Conservation (phyloP, 2,329 filamentous ascomycete species). For the Mycosphaerelloides madeirae region DNA sequence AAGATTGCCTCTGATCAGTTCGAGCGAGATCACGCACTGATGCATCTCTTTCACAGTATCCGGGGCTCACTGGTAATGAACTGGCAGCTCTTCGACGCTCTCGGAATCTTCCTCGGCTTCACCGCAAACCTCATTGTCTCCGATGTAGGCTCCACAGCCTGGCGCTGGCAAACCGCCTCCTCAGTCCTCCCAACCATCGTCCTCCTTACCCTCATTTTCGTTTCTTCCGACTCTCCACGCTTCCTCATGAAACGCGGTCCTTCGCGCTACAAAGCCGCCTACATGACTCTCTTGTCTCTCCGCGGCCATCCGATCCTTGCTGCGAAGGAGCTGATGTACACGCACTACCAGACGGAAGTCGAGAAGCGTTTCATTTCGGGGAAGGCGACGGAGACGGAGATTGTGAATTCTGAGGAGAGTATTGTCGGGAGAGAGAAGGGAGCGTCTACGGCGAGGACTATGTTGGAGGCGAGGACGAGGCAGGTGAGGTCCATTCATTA, state of each 20-base stretch:
- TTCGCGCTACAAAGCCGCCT: conserved; percentile 22
- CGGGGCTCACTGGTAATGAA: neutral
- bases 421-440: neutral
- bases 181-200: conserved; percentile 25
- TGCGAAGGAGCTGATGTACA: conserved; percentile 28
- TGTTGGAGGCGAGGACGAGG: neutral
- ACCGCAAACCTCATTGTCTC: conserved; percentile 27
- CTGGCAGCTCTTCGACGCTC: conserved; percentile 22
- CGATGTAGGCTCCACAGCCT: conserved; percentile 9
- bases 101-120: conserved; percentile 29
- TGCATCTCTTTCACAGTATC: neutral
- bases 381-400: conserved; percentile 3
- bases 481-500: conserved; percentile 14
- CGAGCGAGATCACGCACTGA: conserved; percentile 9
- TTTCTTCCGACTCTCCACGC: conserved; percentile 26
- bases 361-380: conserved; percentile 17
- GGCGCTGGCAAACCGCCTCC: conserved; percentile 29
- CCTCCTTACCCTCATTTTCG: conserved; percentile 25
- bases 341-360: conserved; percentile 26
- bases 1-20: conserved; percentile 2
- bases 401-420: conserved; percentile 1
- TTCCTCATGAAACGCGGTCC: conserved; percentile 27
- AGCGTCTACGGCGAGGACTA: neutral
- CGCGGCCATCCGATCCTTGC: conserved; percentile 25
- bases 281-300: conserved; percentile 20